Percentiles rank a stretch among this genome's conserved stretches.
Conservation (phyloP, 177 flowering plant genomes). For the Telopea speciosissima region DNA sequence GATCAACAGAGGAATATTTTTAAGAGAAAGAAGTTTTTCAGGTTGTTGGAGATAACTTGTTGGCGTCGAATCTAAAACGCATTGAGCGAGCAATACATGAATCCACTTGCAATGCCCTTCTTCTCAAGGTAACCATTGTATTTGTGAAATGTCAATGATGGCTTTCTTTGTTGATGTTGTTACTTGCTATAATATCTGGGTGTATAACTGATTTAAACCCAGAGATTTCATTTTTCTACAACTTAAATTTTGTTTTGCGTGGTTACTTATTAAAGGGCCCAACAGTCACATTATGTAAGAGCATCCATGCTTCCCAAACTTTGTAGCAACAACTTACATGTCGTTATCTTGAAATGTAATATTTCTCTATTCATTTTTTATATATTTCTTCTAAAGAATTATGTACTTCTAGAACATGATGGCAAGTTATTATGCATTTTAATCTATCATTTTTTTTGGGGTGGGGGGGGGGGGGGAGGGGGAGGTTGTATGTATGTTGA, state of each 20-base stretch:
- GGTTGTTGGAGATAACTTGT: slow-evolving; percentile 87
- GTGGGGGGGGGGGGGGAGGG: neutral
- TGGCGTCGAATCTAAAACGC: slow-evolving; percentile 82
- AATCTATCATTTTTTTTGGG: too few relatives aligned
- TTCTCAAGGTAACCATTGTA: slow-evolving; percentile 61
- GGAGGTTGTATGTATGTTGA: neutral
- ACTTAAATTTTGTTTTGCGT: neutral
- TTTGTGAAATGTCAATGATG: neutral
- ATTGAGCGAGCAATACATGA: slow-evolving; percentile 74
- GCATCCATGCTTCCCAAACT: neutral
- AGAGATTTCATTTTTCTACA: neutral
- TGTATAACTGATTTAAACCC: neutral
- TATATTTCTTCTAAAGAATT: too few relatives aligned
- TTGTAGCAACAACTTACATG: neutral
- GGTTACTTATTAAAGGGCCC: neutral
- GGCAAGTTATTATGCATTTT: too few relatives aligned
- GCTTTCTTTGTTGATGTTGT: neutral
- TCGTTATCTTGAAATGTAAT: neutral
- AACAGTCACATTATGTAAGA: neutral
- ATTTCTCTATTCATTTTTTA: too few relatives aligned
- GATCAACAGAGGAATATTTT: neutral
- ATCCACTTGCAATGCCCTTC: slow-evolving; percentile 79
- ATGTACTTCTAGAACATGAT: too few relatives aligned
- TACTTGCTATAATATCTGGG: neutral
- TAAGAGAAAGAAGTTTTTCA: slow-evolving; percentile 28